Conservation (phyloP, 2,329 filamentous ascomycete genomes). For the Anthostomella pinea region DNA sequence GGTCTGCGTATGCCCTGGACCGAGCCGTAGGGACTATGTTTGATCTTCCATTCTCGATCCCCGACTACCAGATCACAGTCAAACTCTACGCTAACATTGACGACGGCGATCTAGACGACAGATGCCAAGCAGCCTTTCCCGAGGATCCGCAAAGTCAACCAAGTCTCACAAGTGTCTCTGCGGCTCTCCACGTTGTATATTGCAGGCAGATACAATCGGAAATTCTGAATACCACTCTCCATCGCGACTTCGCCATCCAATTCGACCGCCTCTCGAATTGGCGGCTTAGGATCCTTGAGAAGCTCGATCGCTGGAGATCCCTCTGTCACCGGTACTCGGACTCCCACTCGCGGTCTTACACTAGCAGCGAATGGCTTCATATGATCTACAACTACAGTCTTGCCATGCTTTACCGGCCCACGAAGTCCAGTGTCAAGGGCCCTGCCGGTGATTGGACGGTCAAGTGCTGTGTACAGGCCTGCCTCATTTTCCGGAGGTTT, state of each 20-base stretch:
- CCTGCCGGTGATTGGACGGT: conserved; percentile 27
- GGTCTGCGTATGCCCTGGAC: conserved; percentile 31
- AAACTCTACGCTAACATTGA: conserved; percentile 27
- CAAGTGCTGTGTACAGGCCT: conserved; percentile 27
- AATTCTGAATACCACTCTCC: conserved; percentile 24
- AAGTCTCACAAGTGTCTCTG: conserved; percentile 22
- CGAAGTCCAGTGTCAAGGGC: conserved; percentile 17
- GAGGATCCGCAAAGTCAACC: conserved; percentile 11
- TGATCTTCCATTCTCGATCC: conserved; percentile 25
- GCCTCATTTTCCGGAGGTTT: conserved; percentile 29
- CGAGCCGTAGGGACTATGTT: conserved; percentile 26
- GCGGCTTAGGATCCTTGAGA: conserved; percentile 22
- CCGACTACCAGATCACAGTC: conserved; percentile 28
- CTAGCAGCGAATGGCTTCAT: conserved; percentile 26
- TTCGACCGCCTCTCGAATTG: conserved; percentile 20
- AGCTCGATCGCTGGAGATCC: conserved; percentile 25
- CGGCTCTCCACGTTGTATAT: conserved; percentile 26
- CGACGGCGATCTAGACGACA: conserved; percentile 20
- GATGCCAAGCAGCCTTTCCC: conserved; percentile 8
- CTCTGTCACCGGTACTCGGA: conserved; percentile 22
- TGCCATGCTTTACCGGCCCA: conserved; percentile 28
- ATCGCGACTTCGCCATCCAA: conserved; percentile 21
- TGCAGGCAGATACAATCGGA: conserved; percentile 29
- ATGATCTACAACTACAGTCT: conserved; percentile 32
- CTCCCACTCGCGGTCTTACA: conserved; percentile 19